These are phyloP conservation scores for Alloteropsis angusta DNA, from an alignment of 202 grass and related monocot species.

Conservation along the genomic window DNA sequence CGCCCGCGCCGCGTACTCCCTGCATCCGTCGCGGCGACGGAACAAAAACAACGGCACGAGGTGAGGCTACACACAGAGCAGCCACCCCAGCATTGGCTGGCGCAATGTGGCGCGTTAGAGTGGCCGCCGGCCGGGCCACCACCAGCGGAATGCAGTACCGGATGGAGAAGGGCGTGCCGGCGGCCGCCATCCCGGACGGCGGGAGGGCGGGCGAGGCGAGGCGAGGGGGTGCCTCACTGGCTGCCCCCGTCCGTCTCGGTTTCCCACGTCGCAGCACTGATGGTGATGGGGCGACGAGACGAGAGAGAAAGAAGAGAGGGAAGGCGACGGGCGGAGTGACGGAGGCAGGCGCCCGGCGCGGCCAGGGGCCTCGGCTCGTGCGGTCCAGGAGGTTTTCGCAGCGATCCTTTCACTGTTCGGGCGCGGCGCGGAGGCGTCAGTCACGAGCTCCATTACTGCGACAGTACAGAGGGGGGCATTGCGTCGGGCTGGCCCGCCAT, in stretches of 20 bases:
- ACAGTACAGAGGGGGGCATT: not conserved
- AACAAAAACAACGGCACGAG: not conserved
- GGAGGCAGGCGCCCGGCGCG: not conserved
- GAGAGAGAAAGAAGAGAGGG: not conserved
- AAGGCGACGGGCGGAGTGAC: not conserved
- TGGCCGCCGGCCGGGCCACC: not conserved
- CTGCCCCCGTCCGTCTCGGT: not conserved
- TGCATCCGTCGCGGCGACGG: not conserved
- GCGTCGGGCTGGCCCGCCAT: not conserved
- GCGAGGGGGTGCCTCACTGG: not conserved
- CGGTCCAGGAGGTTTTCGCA: not conserved
- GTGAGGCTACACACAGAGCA: not conserved
- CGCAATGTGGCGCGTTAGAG: not conserved
- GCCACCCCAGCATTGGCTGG: not conserved
- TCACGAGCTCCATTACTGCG: not conserved
- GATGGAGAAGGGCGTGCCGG: conserved; percentile 38
- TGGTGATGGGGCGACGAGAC: not conserved
- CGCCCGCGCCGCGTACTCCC: conserved; percentile 47
- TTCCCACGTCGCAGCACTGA: not conserved
- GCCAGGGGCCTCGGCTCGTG: not conserved
- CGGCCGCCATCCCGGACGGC: conserved; percentile 18
- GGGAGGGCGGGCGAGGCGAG: too few relatives aligned
- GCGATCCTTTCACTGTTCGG: not conserved
- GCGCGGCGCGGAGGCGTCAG: not conserved
- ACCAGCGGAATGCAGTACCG: conserved; percentile 11